Percentiles rank a stretch among this genome's conserved stretches.
These are phyloP conservation scores for Taphrina flavorubra DNA, from an alignment of 1,139 yeast genomes.

Conservation along the genomic window DNA sequence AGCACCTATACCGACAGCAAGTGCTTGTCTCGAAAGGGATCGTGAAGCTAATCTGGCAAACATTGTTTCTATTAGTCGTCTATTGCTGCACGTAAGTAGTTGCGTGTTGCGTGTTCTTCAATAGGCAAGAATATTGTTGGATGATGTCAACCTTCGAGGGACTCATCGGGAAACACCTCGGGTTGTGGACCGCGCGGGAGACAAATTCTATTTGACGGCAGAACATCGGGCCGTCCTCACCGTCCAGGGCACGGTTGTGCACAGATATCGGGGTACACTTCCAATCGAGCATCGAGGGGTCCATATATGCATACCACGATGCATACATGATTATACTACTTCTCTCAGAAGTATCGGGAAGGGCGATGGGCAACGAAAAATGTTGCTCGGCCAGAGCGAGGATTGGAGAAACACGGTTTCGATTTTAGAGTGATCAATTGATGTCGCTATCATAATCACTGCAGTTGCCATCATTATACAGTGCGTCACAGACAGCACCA, in stretches of 20 bases:
- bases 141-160: constrained; percentile 13
- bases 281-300: no score
- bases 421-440: not conserved
- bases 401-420: not conserved
- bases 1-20: constrained; percentile 16
- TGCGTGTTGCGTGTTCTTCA: constrained; percentile 5
- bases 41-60: constrained; percentile 15
- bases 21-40: constrained; percentile 9
- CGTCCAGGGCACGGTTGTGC: no score
- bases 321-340: not conserved
- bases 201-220: not conserved
- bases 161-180: not conserved
- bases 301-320: not conserved
- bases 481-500: constrained; percentile 57
- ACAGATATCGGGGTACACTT: no score
- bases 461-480: constrained; percentile 12
- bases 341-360: no score
- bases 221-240: not conserved
- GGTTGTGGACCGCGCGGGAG: not conserved
- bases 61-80: not conserved
- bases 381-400: not conserved
- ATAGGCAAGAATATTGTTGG: not conserved
- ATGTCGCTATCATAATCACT: not conserved
- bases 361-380: not conserved
- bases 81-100: not conserved